phyloP scores from a whole-genome alignment of 176 grass and related monocot species.

The Oryza brachyantha region DNA sequence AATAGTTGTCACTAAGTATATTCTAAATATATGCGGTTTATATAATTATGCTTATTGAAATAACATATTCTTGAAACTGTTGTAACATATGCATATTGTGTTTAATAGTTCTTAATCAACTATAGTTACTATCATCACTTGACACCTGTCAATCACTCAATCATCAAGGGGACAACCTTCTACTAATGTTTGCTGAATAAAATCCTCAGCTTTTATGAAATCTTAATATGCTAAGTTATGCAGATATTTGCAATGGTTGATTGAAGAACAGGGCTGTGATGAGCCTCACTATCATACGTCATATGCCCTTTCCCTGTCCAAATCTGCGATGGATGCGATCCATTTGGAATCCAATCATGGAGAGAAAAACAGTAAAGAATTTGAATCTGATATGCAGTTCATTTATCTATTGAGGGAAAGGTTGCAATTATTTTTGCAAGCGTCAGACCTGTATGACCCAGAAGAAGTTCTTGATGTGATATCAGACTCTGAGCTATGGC shows the following conservation, averaged over 20 bases:
- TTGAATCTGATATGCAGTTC: slow-evolving; percentile 34
- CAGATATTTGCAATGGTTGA: slow-evolving; percentile 98
- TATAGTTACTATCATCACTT: background rate
- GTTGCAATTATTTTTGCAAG: slow-evolving; percentile 92
- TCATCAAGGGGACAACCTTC: background rate
- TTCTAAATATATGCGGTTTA: background rate
- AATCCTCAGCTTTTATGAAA: slow-evolving; percentile 1
- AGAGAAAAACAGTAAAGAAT: slow-evolving; percentile 36
- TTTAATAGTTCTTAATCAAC: slow-evolving; percentile 2
- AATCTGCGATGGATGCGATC: slow-evolving; percentile 66
- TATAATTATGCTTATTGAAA: background rate
- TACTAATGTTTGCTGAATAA: background rate
- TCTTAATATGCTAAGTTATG: slow-evolving; percentile 16
- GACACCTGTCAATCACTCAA: background rate
- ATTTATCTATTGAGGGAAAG: slow-evolving; percentile 69
- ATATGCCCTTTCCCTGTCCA: slow-evolving; percentile 76
- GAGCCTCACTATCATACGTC: slow-evolving; percentile 86
- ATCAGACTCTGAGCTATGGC: slow-evolving; percentile 88
- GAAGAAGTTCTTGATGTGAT: slow-evolving; percentile 92
- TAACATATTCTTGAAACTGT: background rate
- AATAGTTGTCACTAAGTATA: background rate
- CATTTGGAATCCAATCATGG: slow-evolving; percentile 31
- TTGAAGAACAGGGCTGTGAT: slow-evolving; percentile 83
- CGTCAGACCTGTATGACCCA: slow-evolving; percentile 93
- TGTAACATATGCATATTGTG: background rate